phyloP scores from a whole-genome alignment of 1,284 basidiomycete species.

The Athelia psychrophila region DNA sequence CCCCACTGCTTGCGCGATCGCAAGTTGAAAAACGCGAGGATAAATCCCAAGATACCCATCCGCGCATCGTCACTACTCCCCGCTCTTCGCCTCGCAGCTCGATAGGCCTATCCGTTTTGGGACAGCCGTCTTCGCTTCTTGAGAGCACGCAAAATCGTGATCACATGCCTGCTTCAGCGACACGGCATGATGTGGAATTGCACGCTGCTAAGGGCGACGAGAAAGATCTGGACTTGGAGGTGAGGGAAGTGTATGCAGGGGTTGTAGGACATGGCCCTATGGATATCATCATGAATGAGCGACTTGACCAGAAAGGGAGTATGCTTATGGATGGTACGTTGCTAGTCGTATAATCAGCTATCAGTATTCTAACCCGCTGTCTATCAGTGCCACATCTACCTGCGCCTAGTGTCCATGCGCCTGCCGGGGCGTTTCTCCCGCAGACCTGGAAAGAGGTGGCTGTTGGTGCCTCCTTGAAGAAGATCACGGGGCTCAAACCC shows the following conservation, averaged over 20 bases:
- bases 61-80: constrained; percentile 26
- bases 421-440: constrained; percentile 30
- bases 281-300: constrained; percentile 48
- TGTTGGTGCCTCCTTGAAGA: constrained; percentile 37
- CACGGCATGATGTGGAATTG: no score
- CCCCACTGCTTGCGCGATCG: constrained; percentile 1
- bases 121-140: constrained; percentile 32
- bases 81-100: constrained; percentile 26
- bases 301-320: constrained; percentile 46
- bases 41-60: background rate
- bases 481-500: constrained; percentile 56
- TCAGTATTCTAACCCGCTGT: background rate
- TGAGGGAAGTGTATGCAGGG: constrained; percentile 22
- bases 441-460: constrained; percentile 30
- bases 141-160: constrained; percentile 3
- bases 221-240: constrained; percentile 16
- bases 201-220: no score
- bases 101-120: constrained; percentile 34
- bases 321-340: constrained; percentile 50
- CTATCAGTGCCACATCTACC: constrained; percentile 48
- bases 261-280: constrained; percentile 30
- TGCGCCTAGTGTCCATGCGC: constrained; percentile 43
- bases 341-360: background rate
- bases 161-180: no score
- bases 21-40: background rate